Evolutionary conservation across 2,329 filamentous ascomycete species (phyloP).

Genomic region (Tolypocladium tundrense): DNA sequence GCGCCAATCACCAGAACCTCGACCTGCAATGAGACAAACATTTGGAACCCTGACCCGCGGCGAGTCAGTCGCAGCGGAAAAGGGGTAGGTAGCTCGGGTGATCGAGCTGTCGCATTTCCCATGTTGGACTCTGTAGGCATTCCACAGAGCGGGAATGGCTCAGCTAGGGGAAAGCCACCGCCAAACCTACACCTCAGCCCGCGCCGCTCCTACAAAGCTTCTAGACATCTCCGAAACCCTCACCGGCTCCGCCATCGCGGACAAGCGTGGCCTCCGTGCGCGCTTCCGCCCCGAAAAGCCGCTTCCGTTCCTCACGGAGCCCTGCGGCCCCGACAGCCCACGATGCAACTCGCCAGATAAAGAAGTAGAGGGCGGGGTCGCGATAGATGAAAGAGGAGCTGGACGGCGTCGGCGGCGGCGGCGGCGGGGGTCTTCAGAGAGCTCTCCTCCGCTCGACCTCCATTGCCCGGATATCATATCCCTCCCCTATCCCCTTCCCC

Average conservation of each 20-base stretch:
- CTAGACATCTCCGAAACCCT: not conserved
- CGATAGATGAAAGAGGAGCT: not conserved
- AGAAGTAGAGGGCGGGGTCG: constrained; percentile 1
- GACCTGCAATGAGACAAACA: not conserved
- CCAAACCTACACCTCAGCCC: not conserved
- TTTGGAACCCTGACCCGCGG: not conserved
- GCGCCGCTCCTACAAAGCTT: not conserved
- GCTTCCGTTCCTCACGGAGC: not conserved
- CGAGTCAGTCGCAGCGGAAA: not conserved
- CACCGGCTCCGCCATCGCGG: not conserved
- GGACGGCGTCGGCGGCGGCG: not conserved
- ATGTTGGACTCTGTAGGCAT: not conserved
- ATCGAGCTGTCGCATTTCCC: not conserved
- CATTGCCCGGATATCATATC: not conserved
- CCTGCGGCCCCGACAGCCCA: not conserved
- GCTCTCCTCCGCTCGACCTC: not conserved
- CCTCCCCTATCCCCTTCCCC: not conserved
- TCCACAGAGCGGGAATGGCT: not conserved
- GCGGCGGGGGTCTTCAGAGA: not conserved
- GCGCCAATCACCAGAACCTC: not conserved
- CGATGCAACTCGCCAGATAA: constrained; percentile 1
- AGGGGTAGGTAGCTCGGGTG: not conserved
- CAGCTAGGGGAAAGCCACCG: not conserved
- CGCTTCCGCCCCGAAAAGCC: not conserved
- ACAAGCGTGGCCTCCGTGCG: not conserved